Percentiles rank a stretch among this genome's conserved stretches.
phyloP scores from a whole-genome alignment of 345 rosid genomes.

The Corymbia maculata region DNA sequence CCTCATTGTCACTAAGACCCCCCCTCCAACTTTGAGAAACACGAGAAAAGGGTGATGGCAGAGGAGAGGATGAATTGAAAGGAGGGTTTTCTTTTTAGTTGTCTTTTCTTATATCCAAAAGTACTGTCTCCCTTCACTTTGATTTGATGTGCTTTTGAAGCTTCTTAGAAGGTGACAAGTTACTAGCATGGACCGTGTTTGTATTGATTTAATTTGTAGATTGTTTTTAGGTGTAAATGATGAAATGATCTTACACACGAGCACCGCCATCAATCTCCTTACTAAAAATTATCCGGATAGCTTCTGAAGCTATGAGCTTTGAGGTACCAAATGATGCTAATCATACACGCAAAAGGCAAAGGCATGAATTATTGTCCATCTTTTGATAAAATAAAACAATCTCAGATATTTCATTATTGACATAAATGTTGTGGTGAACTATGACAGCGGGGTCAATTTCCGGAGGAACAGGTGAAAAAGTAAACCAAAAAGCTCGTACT shows the following conservation, averaged over 20 bases:
- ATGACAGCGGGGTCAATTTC: neutral
- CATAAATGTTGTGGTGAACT: neutral
- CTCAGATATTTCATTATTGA: neutral
- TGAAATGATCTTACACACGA: neutral
- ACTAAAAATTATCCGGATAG: neutral
- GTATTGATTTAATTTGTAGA: neutral
- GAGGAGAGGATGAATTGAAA: neutral
- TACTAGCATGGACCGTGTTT: neutral
- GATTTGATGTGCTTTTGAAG: neutral
- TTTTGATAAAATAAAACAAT: neutral
- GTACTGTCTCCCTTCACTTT: neutral
- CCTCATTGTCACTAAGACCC: neutral
- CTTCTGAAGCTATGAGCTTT: neutral
- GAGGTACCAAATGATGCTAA: neutral
- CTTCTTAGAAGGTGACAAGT: neutral
- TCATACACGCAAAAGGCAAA: neutral
- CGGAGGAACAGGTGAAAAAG: neutral
- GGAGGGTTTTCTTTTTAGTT: neutral
- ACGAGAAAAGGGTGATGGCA: neutral
- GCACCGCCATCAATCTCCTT: neutral
- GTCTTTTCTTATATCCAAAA: neutral
- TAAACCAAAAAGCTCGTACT: neutral
- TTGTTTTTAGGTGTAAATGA: neutral
- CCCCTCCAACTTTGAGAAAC: neutral
- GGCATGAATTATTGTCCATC: neutral